Percentiles rank a stretch among this genome's conserved stretches.
phyloP scores from a whole-genome alignment of 108 stramenopile genomes.

The Stephanodiscus triporus region DNA sequence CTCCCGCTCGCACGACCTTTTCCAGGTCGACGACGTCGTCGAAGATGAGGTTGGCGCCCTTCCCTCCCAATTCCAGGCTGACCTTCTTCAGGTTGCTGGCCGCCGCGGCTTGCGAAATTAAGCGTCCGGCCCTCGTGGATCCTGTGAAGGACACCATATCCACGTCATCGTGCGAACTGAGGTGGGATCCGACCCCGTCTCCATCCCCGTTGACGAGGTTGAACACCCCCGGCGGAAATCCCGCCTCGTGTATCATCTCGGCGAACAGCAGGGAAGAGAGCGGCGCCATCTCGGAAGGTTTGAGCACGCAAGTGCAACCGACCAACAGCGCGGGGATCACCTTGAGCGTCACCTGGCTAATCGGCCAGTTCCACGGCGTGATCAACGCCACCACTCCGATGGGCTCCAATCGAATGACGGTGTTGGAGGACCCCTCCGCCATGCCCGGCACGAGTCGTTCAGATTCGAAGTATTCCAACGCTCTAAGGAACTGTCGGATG shows the following conservation, averaged over 20 bases:
- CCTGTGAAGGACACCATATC: constrained; percentile 78
- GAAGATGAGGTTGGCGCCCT: constrained; percentile 65
- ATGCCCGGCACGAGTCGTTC: not conserved
- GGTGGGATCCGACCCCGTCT: constrained; percentile 27
- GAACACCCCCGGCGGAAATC: constrained; percentile 71
- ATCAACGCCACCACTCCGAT: constrained; percentile 18
- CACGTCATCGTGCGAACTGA: constrained; percentile 39
- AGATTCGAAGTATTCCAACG: not conserved
- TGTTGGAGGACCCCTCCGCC: not conserved
- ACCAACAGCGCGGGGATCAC: constrained; percentile 77
- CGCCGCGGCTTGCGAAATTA: constrained; percentile 15
- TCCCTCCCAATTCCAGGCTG: constrained; percentile 61
- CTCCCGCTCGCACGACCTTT: constrained; percentile 44
- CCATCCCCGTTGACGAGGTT: constrained; percentile 63
- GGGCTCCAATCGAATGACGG: not conserved
- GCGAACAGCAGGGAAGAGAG: constrained; percentile 56
- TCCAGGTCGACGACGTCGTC: constrained; percentile 57
- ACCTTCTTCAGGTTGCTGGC: constrained; percentile 44
- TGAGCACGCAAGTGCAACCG: constrained; percentile 77
- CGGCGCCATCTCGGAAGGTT: constrained; percentile 81
- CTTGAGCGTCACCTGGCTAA: constrained; percentile 75
- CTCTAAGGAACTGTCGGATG: constrained; percentile 7
- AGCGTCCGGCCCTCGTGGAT: constrained; percentile 55
- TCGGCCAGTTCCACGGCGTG: constrained; percentile 82
- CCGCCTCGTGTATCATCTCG: constrained; percentile 49